These are phyloP conservation scores for Neurospora tetraspora DNA, from an alignment of 495 filamentous ascomycete species.

Conservation along the genomic window DNA sequence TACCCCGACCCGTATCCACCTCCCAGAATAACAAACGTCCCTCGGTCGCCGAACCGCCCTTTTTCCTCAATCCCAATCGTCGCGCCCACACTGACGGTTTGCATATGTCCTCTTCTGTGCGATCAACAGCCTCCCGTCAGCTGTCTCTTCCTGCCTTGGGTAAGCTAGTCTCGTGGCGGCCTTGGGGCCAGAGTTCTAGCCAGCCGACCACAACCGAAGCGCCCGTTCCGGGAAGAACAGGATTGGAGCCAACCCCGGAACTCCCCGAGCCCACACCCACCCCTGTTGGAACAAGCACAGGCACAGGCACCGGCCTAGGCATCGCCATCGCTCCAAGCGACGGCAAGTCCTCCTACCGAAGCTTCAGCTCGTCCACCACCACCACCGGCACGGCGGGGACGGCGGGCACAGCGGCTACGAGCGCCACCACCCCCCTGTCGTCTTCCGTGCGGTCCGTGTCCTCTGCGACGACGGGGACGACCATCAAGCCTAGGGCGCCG, in stretches of 20 bases:
- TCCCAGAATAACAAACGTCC: background rate
- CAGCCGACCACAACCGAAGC: background rate
- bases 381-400: background rate
- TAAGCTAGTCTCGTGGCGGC: constrained; percentile 37
- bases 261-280: background rate
- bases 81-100: constrained; percentile 5
- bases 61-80: constrained; percentile 11
- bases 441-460: background rate
- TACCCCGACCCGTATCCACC: constrained; percentile 4
- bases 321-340: background rate
- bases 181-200: constrained; percentile 20
- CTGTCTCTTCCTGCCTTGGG: constrained; percentile 20
- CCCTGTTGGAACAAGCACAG: background rate
- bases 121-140: constrained; percentile 4
- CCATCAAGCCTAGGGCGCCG: constrained; percentile 24
- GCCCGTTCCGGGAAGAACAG: background rate
- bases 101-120: constrained; percentile 11
- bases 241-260: background rate
- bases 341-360: background rate
- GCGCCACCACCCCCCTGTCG: background rate
- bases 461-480: constrained; percentile 2
- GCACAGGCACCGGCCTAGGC: background rate
- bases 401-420: background rate
- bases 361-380: background rate
- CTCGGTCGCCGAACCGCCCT: background rate